Evolutionary conservation across 441 rosid species (phyloP).

Genomic region (Jatropha podagrica): DNA sequence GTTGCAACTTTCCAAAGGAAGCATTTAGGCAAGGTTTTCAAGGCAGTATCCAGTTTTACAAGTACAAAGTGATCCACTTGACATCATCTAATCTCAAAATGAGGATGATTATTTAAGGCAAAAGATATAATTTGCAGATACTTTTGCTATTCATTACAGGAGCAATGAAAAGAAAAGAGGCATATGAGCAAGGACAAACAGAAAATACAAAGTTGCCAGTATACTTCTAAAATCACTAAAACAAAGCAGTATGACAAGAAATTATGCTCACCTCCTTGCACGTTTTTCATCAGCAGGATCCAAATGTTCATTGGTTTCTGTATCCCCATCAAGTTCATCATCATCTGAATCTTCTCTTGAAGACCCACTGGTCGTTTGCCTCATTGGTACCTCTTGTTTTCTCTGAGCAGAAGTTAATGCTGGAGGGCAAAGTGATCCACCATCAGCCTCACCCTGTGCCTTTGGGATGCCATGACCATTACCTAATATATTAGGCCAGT

Average conservation of each 20-base stretch:
- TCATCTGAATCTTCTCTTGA: constrained; percentile 92
- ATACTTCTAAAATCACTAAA: constrained; percentile 6
- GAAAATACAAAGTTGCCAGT: constrained; percentile 11
- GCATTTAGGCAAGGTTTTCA: not conserved
- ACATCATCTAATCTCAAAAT: constrained; percentile 5
- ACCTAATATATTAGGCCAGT: constrained; percentile 29
- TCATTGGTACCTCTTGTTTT: constrained; percentile 45
- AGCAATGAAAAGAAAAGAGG: constrained; percentile 3
- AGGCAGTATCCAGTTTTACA: constrained; percentile 3
- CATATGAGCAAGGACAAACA: constrained; percentile 8
- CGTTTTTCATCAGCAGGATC: constrained; percentile 74
- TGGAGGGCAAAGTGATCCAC: constrained; percentile 33
- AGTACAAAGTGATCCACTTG: not conserved
- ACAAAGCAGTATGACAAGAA: constrained; percentile 15
- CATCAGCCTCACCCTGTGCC: constrained; percentile 41
- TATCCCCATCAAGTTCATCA: constrained; percentile 90
- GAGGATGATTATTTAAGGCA: not conserved
- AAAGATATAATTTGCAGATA: not conserved
- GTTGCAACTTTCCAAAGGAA: not conserved
- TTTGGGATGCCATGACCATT: constrained; percentile 31
- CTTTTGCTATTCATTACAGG: constrained; percentile 1
- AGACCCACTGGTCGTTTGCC: constrained; percentile 85
- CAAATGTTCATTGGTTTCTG: constrained; percentile 61
- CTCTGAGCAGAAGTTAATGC: constrained; percentile 38
- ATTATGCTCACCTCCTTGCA: constrained; percentile 60